Evolutionary conservation across 2,329 filamentous ascomycete genomes (phyloP).

Genomic region (Colletotrichum trifolii): DNA sequence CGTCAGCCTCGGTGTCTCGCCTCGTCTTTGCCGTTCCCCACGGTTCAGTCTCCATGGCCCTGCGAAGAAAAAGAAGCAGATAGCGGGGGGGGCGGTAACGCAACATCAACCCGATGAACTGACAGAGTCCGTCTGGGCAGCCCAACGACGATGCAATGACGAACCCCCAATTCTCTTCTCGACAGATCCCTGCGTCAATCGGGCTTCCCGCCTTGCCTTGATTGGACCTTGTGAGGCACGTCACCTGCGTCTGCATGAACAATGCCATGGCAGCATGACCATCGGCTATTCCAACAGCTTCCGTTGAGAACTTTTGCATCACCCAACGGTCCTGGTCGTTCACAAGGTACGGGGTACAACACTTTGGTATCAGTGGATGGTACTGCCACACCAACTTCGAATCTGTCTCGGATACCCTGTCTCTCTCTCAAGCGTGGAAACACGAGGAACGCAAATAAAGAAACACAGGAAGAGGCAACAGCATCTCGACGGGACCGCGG

Average conservation of each 20-base stretch:
- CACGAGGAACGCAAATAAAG: neutral
- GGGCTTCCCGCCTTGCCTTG: slow-evolving; percentile 29
- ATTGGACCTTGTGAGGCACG: slow-evolving; percentile 25
- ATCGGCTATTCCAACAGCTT: slow-evolving; percentile 1
- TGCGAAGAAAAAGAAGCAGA: too few relatives aligned
- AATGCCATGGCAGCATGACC: slow-evolving; percentile 26
- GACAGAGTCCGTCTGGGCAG: too few relatives aligned
- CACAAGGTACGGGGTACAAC: too few relatives aligned
- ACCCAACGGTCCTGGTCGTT: too few relatives aligned
- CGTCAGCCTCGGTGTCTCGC: slow-evolving; percentile 14
- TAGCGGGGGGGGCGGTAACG: too few relatives aligned
- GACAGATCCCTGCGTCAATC: slow-evolving; percentile 33
- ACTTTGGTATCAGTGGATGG: too few relatives aligned
- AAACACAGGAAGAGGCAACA: neutral
- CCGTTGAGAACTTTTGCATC: neutral
- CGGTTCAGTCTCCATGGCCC: slow-evolving; percentile 4
- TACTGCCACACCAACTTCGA: too few relatives aligned
- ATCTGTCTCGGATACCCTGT: neutral
- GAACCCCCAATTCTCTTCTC: slow-evolving; percentile 5
- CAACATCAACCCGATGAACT: too few relatives aligned
- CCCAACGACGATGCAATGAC: slow-evolving; percentile 4
- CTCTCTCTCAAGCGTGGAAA: slow-evolving; percentile 2
- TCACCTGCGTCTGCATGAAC: slow-evolving; percentile 30
- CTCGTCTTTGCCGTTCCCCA: slow-evolving; percentile 8
- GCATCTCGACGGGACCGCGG: slow-evolving; percentile 1